Percentiles rank a stretch among this genome's conserved stretches.
These are phyloP conservation scores for Shiraia sp. DNA, from an alignment of 2,329 filamentous ascomycete genomes.

Conservation along the genomic window DNA sequence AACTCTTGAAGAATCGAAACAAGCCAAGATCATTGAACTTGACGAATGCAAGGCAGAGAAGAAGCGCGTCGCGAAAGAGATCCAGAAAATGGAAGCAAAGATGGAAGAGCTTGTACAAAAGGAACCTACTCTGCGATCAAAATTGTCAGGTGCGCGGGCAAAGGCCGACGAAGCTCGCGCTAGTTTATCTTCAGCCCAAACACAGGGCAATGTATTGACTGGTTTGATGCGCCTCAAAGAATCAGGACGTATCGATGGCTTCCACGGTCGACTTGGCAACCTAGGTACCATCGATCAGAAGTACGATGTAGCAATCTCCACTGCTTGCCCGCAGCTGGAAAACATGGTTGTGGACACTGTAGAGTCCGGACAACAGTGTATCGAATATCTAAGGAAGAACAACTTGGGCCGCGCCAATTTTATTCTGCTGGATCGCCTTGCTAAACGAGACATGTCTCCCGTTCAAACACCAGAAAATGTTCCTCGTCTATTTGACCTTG, in stretches of 20 bases:
- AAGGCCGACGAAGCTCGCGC: slow-evolving; percentile 96
- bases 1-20: slow-evolving; percentile 70
- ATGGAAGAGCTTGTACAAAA: slow-evolving; percentile 72
- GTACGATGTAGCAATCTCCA: slow-evolving; percentile 98
- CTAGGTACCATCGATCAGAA: slow-evolving; percentile 90
- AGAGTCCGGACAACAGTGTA: slow-evolving; percentile 95
- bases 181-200: slow-evolving; percentile 86
- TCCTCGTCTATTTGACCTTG: slow-evolving; percentile 88
- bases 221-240: slow-evolving; percentile 94
- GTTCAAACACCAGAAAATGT: slow-evolving; percentile 92
- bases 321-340: slow-evolving; percentile 86
- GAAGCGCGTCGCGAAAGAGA: slow-evolving; percentile 72
- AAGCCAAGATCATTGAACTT: slow-evolving; percentile 73
- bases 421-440: slow-evolving; percentile 88
- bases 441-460: slow-evolving; percentile 73
- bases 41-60: slow-evolving; percentile 76
- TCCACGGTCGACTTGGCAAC: slow-evolving; percentile 93
- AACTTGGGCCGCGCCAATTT: slow-evolving; percentile 96
- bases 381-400: slow-evolving; percentile 96
- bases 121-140: slow-evolving; percentile 80
- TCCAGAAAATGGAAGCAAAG: slow-evolving; percentile 71
- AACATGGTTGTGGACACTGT: slow-evolving; percentile 97
- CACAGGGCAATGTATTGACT: slow-evolving; percentile 87
- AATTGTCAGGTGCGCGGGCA: slow-evolving; percentile 86
- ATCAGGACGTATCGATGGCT: slow-evolving; percentile 94